A percentile compares a stretch with the other conserved stretches of the same genome.
Evolutionary conservation across 139 green algal genomes (phyloP).

Genomic region (Gonium pectorale): DNA sequence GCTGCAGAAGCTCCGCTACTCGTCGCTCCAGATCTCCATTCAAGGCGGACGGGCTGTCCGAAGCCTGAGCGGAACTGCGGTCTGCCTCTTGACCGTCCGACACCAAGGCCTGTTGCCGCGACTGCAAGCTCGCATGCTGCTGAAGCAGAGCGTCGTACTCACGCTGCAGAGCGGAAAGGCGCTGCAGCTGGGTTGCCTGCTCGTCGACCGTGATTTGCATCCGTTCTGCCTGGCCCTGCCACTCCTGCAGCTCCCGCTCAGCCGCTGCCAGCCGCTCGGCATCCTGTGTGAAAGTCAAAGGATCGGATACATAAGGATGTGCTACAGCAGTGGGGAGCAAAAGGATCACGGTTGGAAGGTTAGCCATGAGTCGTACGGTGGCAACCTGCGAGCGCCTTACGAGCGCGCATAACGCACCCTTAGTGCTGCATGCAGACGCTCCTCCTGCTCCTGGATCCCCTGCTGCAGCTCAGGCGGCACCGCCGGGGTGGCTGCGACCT

Average conservation of each 20-base stretch:
- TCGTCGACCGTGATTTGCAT: background rate
- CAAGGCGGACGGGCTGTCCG: too few species aligned
- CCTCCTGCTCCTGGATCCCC: background rate
- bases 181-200: background rate
- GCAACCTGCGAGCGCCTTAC: too few species aligned
- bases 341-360: too few species aligned
- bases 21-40: too few species aligned
- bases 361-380: too few species aligned
- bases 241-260: slow-evolving; percentile 12
- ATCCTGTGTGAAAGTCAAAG: background rate
- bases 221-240: slow-evolving; percentile 17
- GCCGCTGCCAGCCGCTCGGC: slow-evolving; percentile 8
- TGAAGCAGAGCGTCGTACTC: slow-evolving; percentile 4
- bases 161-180: background rate
- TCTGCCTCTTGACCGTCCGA: too few species aligned
- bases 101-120: too few species aligned
- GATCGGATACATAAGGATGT: background rate
- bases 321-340: too few species aligned
- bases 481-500: background rate
- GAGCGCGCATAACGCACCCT: slow-evolving; percentile 22
- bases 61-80: too few species aligned
- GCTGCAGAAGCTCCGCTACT: slow-evolving; percentile 20
- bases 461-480: background rate
- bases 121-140: background rate
- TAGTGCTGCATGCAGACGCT: background rate